Percentiles rank a stretch among this genome's conserved stretches.
Conservation (phyloP, 495 filamentous ascomycete species). For the Annulohypoxylon bovei region DNA sequence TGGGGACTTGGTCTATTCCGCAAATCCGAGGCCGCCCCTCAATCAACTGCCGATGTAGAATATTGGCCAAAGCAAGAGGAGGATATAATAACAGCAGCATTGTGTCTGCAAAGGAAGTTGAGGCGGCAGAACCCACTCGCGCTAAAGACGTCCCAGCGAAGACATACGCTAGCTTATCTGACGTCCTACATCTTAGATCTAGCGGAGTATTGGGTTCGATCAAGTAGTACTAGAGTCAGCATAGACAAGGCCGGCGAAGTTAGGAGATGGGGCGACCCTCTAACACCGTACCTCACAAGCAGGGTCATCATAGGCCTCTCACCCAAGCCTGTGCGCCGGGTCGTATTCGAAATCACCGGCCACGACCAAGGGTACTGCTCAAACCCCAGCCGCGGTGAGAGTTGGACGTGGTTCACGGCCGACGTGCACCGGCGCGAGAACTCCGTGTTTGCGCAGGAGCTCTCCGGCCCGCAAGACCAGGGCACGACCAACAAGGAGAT, state of each 20-base stretch:
- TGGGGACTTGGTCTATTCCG: constrained; percentile 21
- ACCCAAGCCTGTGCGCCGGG: constrained; percentile 24
- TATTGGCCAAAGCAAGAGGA: constrained; percentile 28
- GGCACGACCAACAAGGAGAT: constrained; percentile 24
- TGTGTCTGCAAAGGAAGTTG: constrained; percentile 28
- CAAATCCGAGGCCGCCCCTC: neutral
- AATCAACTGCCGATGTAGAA: neutral
- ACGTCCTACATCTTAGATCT: constrained; percentile 30
- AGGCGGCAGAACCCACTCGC: neutral
- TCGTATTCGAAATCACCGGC: constrained; percentile 34
- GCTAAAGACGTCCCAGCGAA: neutral
- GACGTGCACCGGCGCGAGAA: constrained; percentile 32
- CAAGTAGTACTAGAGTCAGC: constrained; percentile 31
- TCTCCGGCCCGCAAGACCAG: constrained; percentile 17
- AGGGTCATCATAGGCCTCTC: constrained; percentile 15
- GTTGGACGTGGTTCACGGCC: constrained; percentile 39
- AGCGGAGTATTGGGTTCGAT: constrained; percentile 37
- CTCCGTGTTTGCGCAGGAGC: constrained; percentile 18
- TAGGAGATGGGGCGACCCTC: constrained; percentile 32
- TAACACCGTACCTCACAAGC: constrained; percentile 30
- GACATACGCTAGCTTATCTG: neutral
- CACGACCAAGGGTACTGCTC: constrained; percentile 41
- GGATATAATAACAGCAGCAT: constrained; percentile 20
- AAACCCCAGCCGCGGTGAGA: constrained; percentile 19
- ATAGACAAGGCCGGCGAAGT: constrained; percentile 27